Percentiles rank a stretch among this genome's conserved stretches.
Evolutionary conservation across 257 asterid species (phyloP).

Genomic region (Fraxinus cuspidata): DNA sequence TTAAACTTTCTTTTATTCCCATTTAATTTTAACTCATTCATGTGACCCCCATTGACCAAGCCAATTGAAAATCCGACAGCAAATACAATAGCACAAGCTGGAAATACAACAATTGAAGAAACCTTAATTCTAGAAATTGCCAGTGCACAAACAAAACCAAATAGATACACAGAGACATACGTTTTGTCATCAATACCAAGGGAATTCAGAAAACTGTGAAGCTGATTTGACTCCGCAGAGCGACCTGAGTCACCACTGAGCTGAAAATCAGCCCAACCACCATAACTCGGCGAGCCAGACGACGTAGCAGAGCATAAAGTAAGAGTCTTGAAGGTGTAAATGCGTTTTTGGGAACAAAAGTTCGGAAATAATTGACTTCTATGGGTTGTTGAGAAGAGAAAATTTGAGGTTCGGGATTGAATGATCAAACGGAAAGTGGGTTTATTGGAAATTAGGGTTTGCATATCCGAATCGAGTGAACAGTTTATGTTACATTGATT

Average conservation of each 20-base stretch:
- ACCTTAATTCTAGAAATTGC: conserved; percentile 75
- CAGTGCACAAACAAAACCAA: conserved; percentile 86
- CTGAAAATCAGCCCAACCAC: conserved; percentile 77
- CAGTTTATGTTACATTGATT: neutral
- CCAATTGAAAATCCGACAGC: conserved; percentile 79
- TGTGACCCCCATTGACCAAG: conserved; percentile 61
- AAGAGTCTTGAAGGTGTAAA: conserved; percentile 28
- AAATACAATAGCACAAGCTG: conserved; percentile 78
- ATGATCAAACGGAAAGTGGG: conserved; percentile 32
- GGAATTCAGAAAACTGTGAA: conserved; percentile 48
- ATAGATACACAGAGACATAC: conserved; percentile 63
- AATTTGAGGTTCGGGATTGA: conserved; percentile 23
- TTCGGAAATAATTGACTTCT: conserved; percentile 32
- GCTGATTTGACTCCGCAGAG: conserved; percentile 61
- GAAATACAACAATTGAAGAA: conserved; percentile 67
- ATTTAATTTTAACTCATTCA: conserved; percentile 37
- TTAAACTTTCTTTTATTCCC: conserved; percentile 39
- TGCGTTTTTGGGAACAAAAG: conserved; percentile 30
- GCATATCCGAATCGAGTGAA: conserved; percentile 35
- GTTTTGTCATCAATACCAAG: conserved; percentile 71
- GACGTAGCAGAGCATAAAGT: conserved; percentile 43
- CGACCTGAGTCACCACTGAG: conserved; percentile 36
- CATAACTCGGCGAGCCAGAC: conserved; percentile 48
- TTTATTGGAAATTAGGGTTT: conserved; percentile 50
- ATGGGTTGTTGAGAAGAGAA: conserved; percentile 23